Base-by-base conservation (phyloP, 1,139 yeast species). In the Blastobotrys raffinosifermentans region DNA sequence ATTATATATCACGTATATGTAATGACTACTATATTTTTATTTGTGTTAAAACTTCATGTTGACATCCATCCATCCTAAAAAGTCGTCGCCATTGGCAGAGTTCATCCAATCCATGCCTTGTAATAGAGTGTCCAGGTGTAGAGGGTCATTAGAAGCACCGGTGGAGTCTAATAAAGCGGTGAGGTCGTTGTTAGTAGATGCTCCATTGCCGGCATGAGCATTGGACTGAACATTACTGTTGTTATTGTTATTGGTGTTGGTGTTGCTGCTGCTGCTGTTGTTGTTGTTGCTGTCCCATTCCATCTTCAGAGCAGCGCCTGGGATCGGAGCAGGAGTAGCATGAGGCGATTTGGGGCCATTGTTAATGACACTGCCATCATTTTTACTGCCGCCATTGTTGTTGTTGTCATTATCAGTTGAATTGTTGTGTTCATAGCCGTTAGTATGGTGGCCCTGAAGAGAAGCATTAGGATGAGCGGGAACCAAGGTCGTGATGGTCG, bases 61-160 rank as follows among this genome's bases (percentile, higher is more conserved):
- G 52, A 69, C 77, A 55, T 87, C 96, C 66, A 87, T 82, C 96
- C 96, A 89, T n/a, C 96, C 96, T 36, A 89, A 66, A 55, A 89
- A 81, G 56, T 87, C 96, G 56, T 87, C 96, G 42, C 76, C 76
- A 38, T 75, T 80, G 6, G 14, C 27, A 9, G 72, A 72, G 49
- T 83, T 85, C 62, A 79, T 77, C 95, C 95, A 85, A 21, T 86
- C 89, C 34, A 78, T 75, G 16, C 87, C 80, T 53, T 85, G 95
- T 61, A 68, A 83, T 72, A 59, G 80, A 9, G 57, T 54, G 37
- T 51, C 64, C 30, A 60, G 46, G 64, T 60, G 56, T 9, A 53
- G 44, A 2, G 60, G 60, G 39, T 54, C 55, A 27, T 48, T 50
- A 3, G 58, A 50, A 2, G 56, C 55, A 5, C 58, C 58, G 1